These are phyloP conservation scores for Guadua angustifolia DNA, from an alignment of 176 grass and related monocot species.

Conservation along the genomic window DNA sequence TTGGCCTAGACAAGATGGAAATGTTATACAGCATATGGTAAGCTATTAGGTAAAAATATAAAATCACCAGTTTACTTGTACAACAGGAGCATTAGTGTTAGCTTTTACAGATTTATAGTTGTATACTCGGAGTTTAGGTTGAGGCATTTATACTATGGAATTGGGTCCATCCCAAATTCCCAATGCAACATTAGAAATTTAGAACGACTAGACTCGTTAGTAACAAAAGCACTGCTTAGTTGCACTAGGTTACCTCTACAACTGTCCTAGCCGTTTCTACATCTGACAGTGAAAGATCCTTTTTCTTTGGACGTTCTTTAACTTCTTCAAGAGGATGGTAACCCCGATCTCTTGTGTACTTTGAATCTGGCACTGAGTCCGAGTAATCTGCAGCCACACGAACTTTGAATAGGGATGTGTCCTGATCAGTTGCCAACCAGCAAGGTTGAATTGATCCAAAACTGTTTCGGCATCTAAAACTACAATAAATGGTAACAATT, in stretches of 20 bases:
- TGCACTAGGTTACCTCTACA: conserved; percentile 69
- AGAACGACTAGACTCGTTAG: conserved; percentile 1
- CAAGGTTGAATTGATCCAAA: conserved; percentile 61
- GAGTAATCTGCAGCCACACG: conserved; percentile 89
- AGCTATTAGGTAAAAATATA: conserved; percentile 15
- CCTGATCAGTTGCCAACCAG: conserved; percentile 58
- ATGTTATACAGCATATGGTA: conserved; percentile 10
- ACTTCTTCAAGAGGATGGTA: conserved; percentile 99
- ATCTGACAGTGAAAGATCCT: conserved; percentile 77
- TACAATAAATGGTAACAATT: conserved; percentile 19
- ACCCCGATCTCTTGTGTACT: conserved; percentile 60
- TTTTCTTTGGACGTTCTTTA: conserved; percentile 81
- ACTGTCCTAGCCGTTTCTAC: conserved; percentile 87
- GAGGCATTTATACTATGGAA: background rate
- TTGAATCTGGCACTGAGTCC: conserved; percentile 83
- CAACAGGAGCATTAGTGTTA: conserved; percentile 4
- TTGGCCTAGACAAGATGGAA: conserved; percentile 73
- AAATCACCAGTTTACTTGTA: conserved; percentile 14
- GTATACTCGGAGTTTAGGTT: conserved; percentile 6
- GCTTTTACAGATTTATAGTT: conserved; percentile 13
- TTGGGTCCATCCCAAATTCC: background rate
- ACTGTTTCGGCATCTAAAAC: conserved; percentile 66
- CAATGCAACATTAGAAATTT: background rate
- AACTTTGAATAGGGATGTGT: conserved; percentile 63
- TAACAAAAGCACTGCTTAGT: conserved; percentile 15